A percentile compares a stretch with the other conserved stretches of the same genome.
These are phyloP conservation scores for Termitomyces sp. DNA, from an alignment of 768 basidiomycete genomes.

Conservation along the genomic window DNA sequence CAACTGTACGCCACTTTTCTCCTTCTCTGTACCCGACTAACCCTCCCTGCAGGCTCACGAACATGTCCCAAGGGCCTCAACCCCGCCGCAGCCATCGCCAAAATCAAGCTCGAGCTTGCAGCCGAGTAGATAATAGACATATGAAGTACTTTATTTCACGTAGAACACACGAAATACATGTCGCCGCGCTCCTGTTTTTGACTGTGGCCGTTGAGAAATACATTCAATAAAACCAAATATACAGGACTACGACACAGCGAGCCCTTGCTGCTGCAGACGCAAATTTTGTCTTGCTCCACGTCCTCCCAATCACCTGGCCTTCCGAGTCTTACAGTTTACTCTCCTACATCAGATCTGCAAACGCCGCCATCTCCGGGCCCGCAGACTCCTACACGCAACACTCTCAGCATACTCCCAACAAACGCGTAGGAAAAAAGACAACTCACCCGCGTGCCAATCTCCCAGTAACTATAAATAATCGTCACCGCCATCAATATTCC, in stretches of 20 bases:
- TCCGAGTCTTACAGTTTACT: neutral
- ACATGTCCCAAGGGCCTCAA: constrained; percentile 98
- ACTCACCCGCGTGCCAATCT: constrained; percentile 78
- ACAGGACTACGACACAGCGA: neutral
- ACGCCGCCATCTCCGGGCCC: constrained; percentile 76
- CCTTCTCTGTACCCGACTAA: neutral
- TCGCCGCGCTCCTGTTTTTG: neutral
- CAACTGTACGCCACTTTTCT: constrained; percentile 58
- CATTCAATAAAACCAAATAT: neutral
- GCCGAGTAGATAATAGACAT: constrained; percentile 43
- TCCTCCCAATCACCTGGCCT: neutral
- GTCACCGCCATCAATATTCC: constrained; percentile 98
- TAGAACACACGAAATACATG: neutral
- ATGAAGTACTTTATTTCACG: neutral
- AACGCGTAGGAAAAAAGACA: neutral
- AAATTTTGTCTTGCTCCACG: neutral
- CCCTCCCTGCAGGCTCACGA: constrained; percentile 54
- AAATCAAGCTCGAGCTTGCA: constrained; percentile 89
- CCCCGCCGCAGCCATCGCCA: constrained; percentile 86
- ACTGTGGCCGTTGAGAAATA: neutral
- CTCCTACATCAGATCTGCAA: constrained; percentile 69
- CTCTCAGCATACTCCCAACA: neutral
- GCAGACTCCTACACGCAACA: constrained; percentile 51
- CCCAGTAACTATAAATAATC: constrained; percentile 97
- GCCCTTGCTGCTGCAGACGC: neutral